Percentiles rank a stretch among this genome's conserved stretches.
phyloP scores from a whole-genome alignment of 768 basidiomycete species.

The Lactifluus rugatus region DNA sequence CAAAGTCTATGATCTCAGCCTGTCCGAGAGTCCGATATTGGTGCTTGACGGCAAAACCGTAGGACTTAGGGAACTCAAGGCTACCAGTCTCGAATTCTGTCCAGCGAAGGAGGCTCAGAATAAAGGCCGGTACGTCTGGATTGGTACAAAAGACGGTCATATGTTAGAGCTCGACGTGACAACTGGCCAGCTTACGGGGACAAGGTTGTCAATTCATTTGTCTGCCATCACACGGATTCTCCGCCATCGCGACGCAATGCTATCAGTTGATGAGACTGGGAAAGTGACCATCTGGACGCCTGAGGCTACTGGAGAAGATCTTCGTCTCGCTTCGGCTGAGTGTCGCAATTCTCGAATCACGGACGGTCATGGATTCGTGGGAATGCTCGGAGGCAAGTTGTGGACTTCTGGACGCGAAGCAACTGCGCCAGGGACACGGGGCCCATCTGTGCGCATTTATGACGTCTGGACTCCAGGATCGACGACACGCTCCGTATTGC shows the following conservation, averaged over 20 bases:
- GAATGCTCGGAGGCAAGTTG: slow-evolving; percentile 61
- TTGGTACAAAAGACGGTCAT: slow-evolving; percentile 86
- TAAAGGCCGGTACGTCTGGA: slow-evolving; percentile 63
- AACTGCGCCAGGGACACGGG: slow-evolving; percentile 29
- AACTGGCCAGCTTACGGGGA: slow-evolving; percentile 45
- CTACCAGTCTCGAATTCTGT: slow-evolving; percentile 73
- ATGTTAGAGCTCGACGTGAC: slow-evolving; percentile 72
- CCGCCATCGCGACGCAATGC: slow-evolving; percentile 58
- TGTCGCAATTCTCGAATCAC: slow-evolving; percentile 57
- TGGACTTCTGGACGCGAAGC: slow-evolving; percentile 71
- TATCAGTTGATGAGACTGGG: slow-evolving; percentile 78
- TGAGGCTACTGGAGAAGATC: slow-evolving; percentile 26
- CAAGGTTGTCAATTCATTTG: slow-evolving; percentile 54
- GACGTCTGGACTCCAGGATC: slow-evolving; percentile 58
- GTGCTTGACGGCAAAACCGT: slow-evolving; percentile 54
- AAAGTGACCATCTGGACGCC: slow-evolving; percentile 71
- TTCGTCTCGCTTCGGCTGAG: slow-evolving; percentile 34
- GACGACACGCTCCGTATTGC: slow-evolving; percentile 43
- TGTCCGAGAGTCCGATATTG: slow-evolving; percentile 37
- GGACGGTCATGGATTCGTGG: slow-evolving; percentile 76
- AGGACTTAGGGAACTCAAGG: slow-evolving; percentile 54
- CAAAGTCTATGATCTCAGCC: slow-evolving; percentile 50
- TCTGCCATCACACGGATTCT: slow-evolving; percentile 64
- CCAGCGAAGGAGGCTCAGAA: slow-evolving; percentile 37
- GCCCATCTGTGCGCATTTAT: slow-evolving; percentile 74